Base-by-base conservation (phyloP, 148 eudicot species). In the Drosera capensis region DNA sequence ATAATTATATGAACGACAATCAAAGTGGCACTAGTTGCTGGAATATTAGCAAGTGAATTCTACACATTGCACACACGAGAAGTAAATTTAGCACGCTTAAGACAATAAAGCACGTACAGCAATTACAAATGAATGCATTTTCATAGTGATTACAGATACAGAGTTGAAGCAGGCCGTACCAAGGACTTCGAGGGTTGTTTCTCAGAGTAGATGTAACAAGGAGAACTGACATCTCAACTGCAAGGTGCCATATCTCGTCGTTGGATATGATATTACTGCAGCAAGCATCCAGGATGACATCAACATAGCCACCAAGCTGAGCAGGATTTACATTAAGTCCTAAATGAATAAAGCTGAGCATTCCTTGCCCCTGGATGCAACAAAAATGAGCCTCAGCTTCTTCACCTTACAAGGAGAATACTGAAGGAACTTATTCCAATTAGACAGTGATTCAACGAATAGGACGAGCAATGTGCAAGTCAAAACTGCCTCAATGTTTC, bases 201-300 rank as follows among this genome's bases (percentile, higher is more conserved):
- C 43, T 60, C 52, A 78, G 94, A 23, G 72, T 64, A 46, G 50
- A 61, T 25, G 86, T 77, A 45, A 72, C 67, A 31, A 81, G 63
- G 43, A 74, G 75, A 25, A 85, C 83, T 0, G 94, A 76, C 95
- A 92, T 85, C 73, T 92, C 90, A 54, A 92, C 90, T 60, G 78
- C 86, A 55, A 59, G 55, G 44, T 70, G 78, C 99, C 99, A 92
- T 68, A 78, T 73, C 52, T 78, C 86, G 55, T 92, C 99, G 63
- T 48, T 58, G n/a, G 71, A 81, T 65, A 87, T 90, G 38, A 85
- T 63, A 68, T 85, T 92, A 46, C 81, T 78, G 54, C 82, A 73
- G 65, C 99, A 85, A 6, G 99, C 95, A 70, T 92, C 95, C 40
- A 92, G 94, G 45, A 92, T 71, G 39, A 81, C 99, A 58, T 85